Percentiles rank a stretch among this genome's conserved stretches.
Conservation (phyloP, 768 basidiomycete species). For the Mycena alexandri region DNA sequence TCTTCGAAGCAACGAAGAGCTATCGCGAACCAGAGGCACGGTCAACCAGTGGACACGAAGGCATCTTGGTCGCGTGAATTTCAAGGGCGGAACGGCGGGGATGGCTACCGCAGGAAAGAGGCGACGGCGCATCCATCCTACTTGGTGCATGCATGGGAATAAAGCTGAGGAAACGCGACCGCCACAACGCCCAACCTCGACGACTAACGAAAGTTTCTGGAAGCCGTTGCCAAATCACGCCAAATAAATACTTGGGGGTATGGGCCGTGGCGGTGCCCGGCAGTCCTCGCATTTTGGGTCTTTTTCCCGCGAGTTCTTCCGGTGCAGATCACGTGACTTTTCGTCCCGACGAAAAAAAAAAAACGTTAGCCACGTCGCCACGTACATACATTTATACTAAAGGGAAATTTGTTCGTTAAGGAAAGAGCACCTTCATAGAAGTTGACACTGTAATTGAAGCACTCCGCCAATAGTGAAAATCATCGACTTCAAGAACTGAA, state of each 20-base stretch:
- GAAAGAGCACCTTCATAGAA: no score
- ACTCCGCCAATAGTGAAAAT: no score
- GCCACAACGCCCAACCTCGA: conserved; percentile 15
- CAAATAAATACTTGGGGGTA: neutral
- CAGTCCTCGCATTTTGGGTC: no score
- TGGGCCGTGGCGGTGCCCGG: no score
- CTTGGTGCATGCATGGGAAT: conserved; percentile 65
- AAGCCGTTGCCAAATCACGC: neutral
- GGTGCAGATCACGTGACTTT: no score
- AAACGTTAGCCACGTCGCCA: no score
- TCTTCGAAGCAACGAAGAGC: conserved; percentile 20
- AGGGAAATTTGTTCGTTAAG: no score
- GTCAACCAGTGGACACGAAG: conserved; percentile 10
- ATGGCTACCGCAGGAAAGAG: conserved; percentile 42
- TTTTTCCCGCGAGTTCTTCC: no score
- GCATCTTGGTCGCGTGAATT: conserved; percentile 20
- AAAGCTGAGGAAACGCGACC: conserved; percentile 25
- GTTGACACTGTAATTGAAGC: no score
- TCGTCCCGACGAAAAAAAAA: no score
- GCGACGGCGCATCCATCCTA: conserved; percentile 50
- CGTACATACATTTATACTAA: no score
- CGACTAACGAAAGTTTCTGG: conserved; percentile 33
- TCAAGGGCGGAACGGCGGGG: conserved; percentile 35
- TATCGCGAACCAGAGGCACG: conserved; percentile 31
- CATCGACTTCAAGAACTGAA: no score